Evolutionary conservation across 1,139 yeast species (phyloP).

Genomic region (Candida neerlandica): DNA sequence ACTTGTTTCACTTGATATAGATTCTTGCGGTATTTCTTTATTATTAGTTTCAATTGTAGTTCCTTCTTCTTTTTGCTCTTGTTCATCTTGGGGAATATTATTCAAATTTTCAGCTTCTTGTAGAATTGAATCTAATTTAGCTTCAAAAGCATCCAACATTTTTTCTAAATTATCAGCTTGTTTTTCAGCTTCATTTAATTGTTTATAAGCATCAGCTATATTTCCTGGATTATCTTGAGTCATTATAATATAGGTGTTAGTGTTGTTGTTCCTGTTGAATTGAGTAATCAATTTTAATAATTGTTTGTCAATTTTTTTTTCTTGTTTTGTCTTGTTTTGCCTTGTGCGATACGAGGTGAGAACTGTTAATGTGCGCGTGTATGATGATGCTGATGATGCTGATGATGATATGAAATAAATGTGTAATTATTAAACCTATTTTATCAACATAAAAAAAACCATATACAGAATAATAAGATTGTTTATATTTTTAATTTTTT

Average conservation of each 20-base stretch:
- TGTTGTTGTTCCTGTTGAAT: neutral
- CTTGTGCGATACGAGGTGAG: too few relatives aligned
- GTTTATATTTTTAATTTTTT: neutral
- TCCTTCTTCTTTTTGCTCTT: too few relatives aligned
- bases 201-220: constrained; percentile 45
- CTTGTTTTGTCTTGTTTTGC: too few relatives aligned
- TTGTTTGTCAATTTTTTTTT: too few relatives aligned
- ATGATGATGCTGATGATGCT: too few relatives aligned
- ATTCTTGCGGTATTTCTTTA: neutral
- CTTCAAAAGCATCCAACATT: constrained; percentile 47
- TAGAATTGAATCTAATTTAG: constrained; percentile 47
- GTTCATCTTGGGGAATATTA: neutral
- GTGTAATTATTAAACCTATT: too few relatives aligned
- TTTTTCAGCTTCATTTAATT: constrained; percentile 45
- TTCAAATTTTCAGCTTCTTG: constrained; percentile 37
- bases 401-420: too few relatives aligned
- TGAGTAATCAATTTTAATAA: too few relatives aligned
- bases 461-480: neutral
- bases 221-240: constrained; percentile 22
- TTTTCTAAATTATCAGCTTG: constrained; percentile 45
- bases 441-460: too few relatives aligned
- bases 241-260: constrained; percentile 16
- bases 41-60: neutral
- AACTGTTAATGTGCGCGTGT: too few relatives aligned
- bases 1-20: too few relatives aligned